These are phyloP conservation scores for Simmondsia chinensis DNA, from an alignment of 148 eudicot genomes.

Conservation along the genomic window DNA sequence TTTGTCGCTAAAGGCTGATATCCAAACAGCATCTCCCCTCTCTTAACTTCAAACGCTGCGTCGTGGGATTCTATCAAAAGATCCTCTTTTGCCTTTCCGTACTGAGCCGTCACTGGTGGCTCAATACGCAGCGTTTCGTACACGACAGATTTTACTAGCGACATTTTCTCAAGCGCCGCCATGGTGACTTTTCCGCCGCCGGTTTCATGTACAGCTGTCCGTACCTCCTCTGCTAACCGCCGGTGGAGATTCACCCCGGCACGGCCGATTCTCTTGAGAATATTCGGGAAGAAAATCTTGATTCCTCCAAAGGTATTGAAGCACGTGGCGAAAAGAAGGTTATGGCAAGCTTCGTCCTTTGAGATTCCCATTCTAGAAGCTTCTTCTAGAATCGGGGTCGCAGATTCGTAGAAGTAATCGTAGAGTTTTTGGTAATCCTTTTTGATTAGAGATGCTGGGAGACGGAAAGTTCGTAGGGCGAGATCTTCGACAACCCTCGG, in stretches of 20 bases:
- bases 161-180: constrained; percentile 68
- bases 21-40: constrained; percentile 80
- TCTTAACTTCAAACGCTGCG: constrained; percentile 53
- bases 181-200: constrained; percentile 54
- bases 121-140: constrained; percentile 72
- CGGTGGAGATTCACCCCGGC: constrained; percentile 62
- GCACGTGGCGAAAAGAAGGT: constrained; percentile 71
- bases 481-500: constrained; percentile 55
- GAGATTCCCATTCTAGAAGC: constrained; percentile 53
- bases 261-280: constrained; percentile 69
- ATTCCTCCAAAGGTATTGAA: constrained; percentile 91
- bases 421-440: constrained; percentile 54
- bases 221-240: constrained; percentile 51
- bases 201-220: constrained; percentile 41
- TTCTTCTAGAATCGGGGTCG: constrained; percentile 29
- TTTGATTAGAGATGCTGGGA: constrained; percentile 51
- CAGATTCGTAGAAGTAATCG: constrained; percentile 48
- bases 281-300: constrained; percentile 67
- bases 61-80: constrained; percentile 66
- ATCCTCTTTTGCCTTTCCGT: constrained; percentile 49
- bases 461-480: constrained; percentile 34
- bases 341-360: constrained; percentile 79
- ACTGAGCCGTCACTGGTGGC: constrained; percentile 74
- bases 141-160: constrained; percentile 69
- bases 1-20: constrained; percentile 80